Evolutionary conservation across 208 protist genomes (phyloP), one percentile per base, ranked within the genome.

Genomic region (Trypanosoma melophagium): DNA sequence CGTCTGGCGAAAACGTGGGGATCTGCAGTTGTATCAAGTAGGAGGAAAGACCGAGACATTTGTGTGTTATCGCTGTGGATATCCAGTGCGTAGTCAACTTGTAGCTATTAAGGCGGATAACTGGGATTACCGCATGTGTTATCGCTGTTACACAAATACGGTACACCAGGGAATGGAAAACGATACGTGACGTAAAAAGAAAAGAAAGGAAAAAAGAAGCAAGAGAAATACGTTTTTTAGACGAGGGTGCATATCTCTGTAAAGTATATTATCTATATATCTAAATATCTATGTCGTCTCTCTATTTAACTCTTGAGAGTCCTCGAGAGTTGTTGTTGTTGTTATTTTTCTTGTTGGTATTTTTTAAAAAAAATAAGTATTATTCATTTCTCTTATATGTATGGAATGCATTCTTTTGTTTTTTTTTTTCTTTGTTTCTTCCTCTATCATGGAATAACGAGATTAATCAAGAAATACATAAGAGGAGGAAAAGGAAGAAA

Each of bases 91-190:
- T 1, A 90, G 83, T 40, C 79, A 82, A 19, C 71, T 95, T 16
- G 85, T 93, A 14, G 86, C 83, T 1, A 83, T 95, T 63, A 87
- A 89, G 41, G 81, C 86, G 14, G 90, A 93, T 42, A 95, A 93
- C 69, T 95, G 90, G 87, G 90, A 95, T 60, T 95, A 71, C 45
- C 71, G 90, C n/a, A 95, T 95, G 90, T 95, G 90, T 76, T 95
- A 95, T 66, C 78, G 28, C 47, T 95, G 90, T 73, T 95, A 95
- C 75, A 86, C 75, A 17, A 62, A 42, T 1, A 86, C 78, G 1
- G 57, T 89, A 1, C 25, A 77, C 21, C 50, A 72, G 24, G 90
- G 90, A 1, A 90, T 93, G 86, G 87, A 92, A 58, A 44, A 69
- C 17, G 78, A 89, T 56, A 90, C 83, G 40, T 95, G 61, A 60